Evolutionary conservation across 768 basidiomycete species (phyloP).

Genomic region (Phylloporus rhodoxanthus): DNA sequence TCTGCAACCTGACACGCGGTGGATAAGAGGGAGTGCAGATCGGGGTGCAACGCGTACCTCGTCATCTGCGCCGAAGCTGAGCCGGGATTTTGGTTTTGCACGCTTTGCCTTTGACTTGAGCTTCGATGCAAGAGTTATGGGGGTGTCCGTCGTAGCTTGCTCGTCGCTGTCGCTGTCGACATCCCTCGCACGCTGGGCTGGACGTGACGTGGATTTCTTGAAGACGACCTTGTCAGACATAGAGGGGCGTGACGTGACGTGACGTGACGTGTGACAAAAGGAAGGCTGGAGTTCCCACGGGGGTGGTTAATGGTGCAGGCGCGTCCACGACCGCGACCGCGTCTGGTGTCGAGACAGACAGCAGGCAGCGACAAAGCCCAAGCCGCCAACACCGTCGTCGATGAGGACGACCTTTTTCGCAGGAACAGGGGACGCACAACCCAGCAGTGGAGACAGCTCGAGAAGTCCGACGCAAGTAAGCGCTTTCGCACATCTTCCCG

Average conservation of each 20-base stretch:
- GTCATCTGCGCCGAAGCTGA: constrained; percentile 73
- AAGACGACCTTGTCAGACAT: constrained; percentile 33
- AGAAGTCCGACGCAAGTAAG: constrained; percentile 53
- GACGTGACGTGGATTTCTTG: constrained; percentile 39
- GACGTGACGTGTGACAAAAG: constrained; percentile 19
- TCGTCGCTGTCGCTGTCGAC: constrained; percentile 26
- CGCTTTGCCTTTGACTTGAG: constrained; percentile 69
- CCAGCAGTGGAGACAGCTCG: constrained; percentile 55
- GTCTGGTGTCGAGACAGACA: constrained; percentile 31
- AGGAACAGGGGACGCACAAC: constrained; percentile 55
- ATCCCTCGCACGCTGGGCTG: constrained; percentile 38
- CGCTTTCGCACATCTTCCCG: background rate
- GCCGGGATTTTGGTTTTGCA: constrained; percentile 54
- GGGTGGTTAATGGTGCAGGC: constrained; percentile 22
- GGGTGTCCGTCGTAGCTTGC: constrained; percentile 34
- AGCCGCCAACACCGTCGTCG: constrained; percentile 27
- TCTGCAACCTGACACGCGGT: constrained; percentile 44
- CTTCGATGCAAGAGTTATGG: constrained; percentile 56
- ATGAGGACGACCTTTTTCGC: constrained; percentile 68
- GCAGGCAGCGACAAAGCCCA: constrained; percentile 1
- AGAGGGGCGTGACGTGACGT: constrained; percentile 16
- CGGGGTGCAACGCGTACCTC: constrained; percentile 43
- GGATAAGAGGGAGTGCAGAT: constrained; percentile 17
- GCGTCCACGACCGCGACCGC: constrained; percentile 50
- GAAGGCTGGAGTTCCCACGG: constrained; percentile 26